Percentiles rank a stretch among this genome's conserved stretches.
Conservation (phyloP, 257 asterid species). For the Nicotiana undulata region DNA sequence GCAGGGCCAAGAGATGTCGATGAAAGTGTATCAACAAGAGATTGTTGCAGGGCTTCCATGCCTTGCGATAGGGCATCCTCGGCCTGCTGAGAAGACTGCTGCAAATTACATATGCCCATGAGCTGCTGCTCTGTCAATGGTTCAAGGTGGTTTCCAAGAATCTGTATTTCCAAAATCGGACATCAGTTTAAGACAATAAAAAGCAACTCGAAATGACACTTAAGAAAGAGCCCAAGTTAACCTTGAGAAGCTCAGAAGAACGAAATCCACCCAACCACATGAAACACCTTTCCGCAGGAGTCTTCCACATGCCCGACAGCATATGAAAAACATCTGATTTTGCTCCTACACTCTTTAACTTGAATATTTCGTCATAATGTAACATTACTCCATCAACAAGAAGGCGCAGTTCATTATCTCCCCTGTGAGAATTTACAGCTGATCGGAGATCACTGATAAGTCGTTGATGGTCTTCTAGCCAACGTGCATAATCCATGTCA, state of each 20-base stretch:
- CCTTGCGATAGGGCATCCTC: constrained; percentile 98
- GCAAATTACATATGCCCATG: constrained; percentile 63
- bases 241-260: constrained; percentile 87
- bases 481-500: constrained; percentile 70
- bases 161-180: constrained; percentile 26
- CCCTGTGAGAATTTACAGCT: constrained; percentile 52
- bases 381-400: constrained; percentile 76
- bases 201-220: neutral
- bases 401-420: constrained; percentile 53
- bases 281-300: constrained; percentile 89
- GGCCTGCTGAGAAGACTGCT: constrained; percentile 86
- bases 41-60: constrained; percentile 85
- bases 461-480: constrained; percentile 80
- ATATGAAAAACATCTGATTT: constrained; percentile 79
- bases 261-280: constrained; percentile 99
- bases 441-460: constrained; percentile 59
- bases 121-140: constrained; percentile 79
- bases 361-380: constrained; percentile 71
- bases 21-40: constrained; percentile 74
- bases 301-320: constrained; percentile 95
- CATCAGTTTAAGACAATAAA: neutral
- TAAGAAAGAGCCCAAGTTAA: neutral
- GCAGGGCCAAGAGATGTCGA: constrained; percentile 38
- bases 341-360: constrained; percentile 53
- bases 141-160: constrained; percentile 69